A percentile compares a stretch with the other conserved stretches of the same genome.
phyloP scores from a whole-genome alignment of 2,329 filamentous ascomycete genomes.

The Colletotrichum aenigma region DNA sequence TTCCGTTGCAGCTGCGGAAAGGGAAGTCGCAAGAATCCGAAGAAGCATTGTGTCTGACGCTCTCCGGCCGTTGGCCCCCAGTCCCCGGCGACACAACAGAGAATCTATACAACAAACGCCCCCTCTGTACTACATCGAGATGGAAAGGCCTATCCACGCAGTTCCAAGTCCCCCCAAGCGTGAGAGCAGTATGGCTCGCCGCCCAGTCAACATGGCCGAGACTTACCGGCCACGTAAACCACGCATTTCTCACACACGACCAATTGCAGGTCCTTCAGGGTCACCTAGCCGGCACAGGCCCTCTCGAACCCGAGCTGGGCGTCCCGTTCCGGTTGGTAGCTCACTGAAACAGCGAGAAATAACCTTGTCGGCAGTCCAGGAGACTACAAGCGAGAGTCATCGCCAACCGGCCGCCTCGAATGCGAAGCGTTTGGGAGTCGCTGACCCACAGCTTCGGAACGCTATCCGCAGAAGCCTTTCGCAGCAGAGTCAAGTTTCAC shows the following conservation, averaged over 20 bases:
- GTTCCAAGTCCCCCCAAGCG: background rate
- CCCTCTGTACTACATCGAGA: background rate
- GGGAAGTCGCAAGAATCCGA: conserved; percentile 1
- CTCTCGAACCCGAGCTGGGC: background rate
- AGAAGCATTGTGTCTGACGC: background rate
- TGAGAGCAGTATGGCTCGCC: background rate
- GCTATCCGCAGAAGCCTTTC: conserved; percentile 21
- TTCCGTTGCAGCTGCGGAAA: background rate
- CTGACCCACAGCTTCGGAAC: conserved; percentile 20
- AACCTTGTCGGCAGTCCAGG: background rate
- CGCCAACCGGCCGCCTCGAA: background rate
- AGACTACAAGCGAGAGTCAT: background rate
- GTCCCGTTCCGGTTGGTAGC: background rate
- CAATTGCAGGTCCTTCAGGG: background rate
- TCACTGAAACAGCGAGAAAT: background rate
- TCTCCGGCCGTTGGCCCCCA: background rate
- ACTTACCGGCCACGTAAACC: background rate
- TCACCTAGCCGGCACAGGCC: background rate
- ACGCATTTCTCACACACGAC: background rate
- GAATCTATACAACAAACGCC: conserved; percentile 2
- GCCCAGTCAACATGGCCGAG: background rate
- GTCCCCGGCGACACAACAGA: background rate
- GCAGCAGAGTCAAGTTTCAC: conserved; percentile 21
- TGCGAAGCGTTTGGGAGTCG: conserved; percentile 16
- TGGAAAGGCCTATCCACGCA: background rate